Base-by-base conservation (phyloP, 768 basidiomycete species). In the Boletus subparvulus region DNA sequence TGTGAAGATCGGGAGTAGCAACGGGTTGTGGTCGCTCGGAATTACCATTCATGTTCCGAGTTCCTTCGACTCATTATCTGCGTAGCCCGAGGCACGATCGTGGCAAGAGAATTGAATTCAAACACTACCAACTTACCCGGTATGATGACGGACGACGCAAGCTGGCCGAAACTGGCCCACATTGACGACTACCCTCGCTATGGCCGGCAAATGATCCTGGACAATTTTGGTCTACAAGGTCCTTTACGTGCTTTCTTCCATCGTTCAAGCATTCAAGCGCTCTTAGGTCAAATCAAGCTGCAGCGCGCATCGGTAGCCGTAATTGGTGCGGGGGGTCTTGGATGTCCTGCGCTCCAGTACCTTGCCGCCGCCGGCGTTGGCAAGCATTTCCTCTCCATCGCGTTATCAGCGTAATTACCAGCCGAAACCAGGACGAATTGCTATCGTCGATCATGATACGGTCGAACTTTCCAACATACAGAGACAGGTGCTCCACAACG, bases 131-230 rank as follows among this genome's bases (percentile, higher is more conserved):
- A 32, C 56, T 36, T 33, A 51, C 33, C 39, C 13, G 44, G 28
- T 16, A 43, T 16, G 50, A 33, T n/a, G 40, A 56, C 46, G 62
- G 58, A 55, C 35, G 55, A 55, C 48, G 6, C 68, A 16, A 53
- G 26, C 37, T 59, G 54, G 62, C 56, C 57, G 14, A 61, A 60
- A 57, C 56, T 77, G 58, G 74, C 80, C 30, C 73, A 75, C 33
- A 67, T 86, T 40, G 75, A 80, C 50, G 94, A 98, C 63, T 98
- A 96, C 70, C 77, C 79, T 64, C 81, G 95, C 54, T 98, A 98
- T 84, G 94, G 96, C 43, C 80, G 97, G 52, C 96, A 99, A 69
- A 96, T 99, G 94, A 93, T 98, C 55, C 74, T 97, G 52, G 85
- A 92, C 55, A 88, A 86, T 17, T 88, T 97, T 68, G 95, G 95